These are phyloP conservation scores for Annulohypoxylon bovei DNA, from an alignment of 495 filamentous ascomycete species.

Conservation along the genomic window DNA sequence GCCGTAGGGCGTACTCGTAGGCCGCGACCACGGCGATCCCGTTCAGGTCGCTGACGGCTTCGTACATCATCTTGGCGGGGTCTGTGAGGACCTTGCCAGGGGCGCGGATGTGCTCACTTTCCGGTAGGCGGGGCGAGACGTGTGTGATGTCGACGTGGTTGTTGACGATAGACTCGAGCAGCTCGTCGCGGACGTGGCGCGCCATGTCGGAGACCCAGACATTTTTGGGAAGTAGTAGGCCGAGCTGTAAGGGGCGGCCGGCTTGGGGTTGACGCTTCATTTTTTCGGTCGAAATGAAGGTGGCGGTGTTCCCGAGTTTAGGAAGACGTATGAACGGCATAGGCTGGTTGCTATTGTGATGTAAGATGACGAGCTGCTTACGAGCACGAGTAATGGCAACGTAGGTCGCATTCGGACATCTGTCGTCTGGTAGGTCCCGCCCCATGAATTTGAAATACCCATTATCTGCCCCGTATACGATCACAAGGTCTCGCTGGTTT, in stretches of 20 bases:
- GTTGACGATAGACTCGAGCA: not conserved
- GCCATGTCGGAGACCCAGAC: constrained; percentile 3
- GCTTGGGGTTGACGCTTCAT: not conserved
- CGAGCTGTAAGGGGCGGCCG: not conserved
- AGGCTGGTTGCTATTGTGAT: not conserved
- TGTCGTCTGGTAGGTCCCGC: not conserved
- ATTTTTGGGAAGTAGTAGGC: not conserved
- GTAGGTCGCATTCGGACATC: constrained; percentile 3
- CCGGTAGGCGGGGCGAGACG: not conserved
- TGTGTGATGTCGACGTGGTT: not conserved
- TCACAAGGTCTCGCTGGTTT: constrained; percentile 3
- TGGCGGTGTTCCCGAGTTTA: not conserved
- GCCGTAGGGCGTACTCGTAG: not conserved
- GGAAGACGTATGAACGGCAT: not conserved
- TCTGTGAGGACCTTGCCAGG: constrained; percentile 5
- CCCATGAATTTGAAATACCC: constrained; percentile 3
- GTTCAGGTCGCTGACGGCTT: not conserved
- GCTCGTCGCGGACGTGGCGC: constrained; percentile 3
- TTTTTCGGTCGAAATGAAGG: not conserved
- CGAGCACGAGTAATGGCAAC: constrained; percentile 3
- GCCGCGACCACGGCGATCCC: constrained; percentile 1
- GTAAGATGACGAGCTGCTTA: constrained; percentile 6
- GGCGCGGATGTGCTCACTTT: not conserved
- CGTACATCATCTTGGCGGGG: not conserved
- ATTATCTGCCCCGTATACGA: constrained; percentile 5